These are phyloP conservation scores for Datura wrightii DNA, from an alignment of 257 asterid species.

Conservation along the genomic window DNA sequence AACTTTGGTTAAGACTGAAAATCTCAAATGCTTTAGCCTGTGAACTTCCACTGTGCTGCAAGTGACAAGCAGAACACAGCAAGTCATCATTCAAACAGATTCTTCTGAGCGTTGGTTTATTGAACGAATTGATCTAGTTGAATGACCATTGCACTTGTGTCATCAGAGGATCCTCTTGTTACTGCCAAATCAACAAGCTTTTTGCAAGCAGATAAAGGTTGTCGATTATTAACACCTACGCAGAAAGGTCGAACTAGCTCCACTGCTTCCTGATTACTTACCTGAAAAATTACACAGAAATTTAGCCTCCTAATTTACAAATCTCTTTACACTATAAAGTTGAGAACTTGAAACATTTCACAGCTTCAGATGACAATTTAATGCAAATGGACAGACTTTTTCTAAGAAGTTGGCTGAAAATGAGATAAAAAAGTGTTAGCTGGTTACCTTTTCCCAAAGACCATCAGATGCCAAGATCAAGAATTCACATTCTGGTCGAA, in stretches of 20 bases:
- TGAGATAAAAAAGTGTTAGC: neutral
- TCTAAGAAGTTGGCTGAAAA: neutral
- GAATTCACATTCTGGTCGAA: slow-evolving; percentile 68
- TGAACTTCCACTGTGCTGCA: no score
- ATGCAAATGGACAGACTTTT: neutral
- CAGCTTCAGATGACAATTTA: neutral
- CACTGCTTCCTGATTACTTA: slow-evolving; percentile 83
- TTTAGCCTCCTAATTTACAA: neutral
- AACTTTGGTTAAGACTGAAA: no score
- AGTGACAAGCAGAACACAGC: no score
- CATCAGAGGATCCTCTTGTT: slow-evolving; percentile 74
- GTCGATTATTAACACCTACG: slow-evolving; percentile 46
- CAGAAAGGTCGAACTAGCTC: slow-evolving; percentile 57
- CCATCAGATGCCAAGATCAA: slow-evolving; percentile 88
- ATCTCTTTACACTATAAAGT: neutral
- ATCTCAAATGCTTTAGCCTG: no score
- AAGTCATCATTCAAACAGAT: neutral
- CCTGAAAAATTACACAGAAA: slow-evolving; percentile 48
- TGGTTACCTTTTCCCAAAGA: slow-evolving; percentile 75
- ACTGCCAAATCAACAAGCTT: slow-evolving; percentile 69
- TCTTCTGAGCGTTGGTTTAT: neutral
- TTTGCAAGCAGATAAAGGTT: slow-evolving; percentile 62
- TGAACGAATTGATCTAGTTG: slow-evolving; percentile 54
- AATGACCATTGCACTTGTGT: slow-evolving; percentile 67
- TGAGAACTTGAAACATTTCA: neutral